Conservation (phyloP, 2,329 filamentous ascomycete species). For the Monosporascus sp. region DNA sequence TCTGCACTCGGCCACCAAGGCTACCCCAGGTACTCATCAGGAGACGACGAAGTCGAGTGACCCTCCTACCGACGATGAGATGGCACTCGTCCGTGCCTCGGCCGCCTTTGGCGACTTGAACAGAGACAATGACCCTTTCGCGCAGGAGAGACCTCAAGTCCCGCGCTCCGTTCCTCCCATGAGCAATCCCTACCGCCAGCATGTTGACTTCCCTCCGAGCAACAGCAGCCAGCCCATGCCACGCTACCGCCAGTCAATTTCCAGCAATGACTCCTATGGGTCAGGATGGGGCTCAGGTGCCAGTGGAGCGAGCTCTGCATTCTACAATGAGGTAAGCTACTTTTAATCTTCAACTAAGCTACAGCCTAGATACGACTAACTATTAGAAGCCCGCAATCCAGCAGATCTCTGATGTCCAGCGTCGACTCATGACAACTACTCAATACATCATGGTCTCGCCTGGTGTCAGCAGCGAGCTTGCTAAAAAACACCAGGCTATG, state of each 20-base stretch:
- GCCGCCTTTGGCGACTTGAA: conserved; percentile 9
- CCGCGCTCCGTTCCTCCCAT: conserved; percentile 12
- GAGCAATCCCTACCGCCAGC: conserved; percentile 3
- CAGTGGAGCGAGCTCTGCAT: not conserved
- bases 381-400: conserved; percentile 3
- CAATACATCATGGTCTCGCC: conserved; percentile 16
- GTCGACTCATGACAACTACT: conserved; percentile 11
- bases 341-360: not conserved
- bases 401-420: conserved; percentile 7
- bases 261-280: not conserved
- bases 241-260: not conserved
- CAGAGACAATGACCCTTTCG: conserved; percentile 8
- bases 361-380: not conserved
- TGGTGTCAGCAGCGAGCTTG: conserved; percentile 9
- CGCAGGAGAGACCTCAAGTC: conserved; percentile 5
- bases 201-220: not conserved
- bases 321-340: not conserved
- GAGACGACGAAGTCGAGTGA: conserved; percentile 2
- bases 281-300: not conserved
- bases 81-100: conserved; percentile 17
- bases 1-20: conserved; percentile 6
- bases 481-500: conserved; percentile 11
- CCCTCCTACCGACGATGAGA: conserved; percentile 13
- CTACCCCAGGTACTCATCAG: conserved; percentile 6
- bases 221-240: not conserved